Base-by-base conservation (phyloP, 768 basidiomycete species). In the Saitozyma podzolica region DNA sequence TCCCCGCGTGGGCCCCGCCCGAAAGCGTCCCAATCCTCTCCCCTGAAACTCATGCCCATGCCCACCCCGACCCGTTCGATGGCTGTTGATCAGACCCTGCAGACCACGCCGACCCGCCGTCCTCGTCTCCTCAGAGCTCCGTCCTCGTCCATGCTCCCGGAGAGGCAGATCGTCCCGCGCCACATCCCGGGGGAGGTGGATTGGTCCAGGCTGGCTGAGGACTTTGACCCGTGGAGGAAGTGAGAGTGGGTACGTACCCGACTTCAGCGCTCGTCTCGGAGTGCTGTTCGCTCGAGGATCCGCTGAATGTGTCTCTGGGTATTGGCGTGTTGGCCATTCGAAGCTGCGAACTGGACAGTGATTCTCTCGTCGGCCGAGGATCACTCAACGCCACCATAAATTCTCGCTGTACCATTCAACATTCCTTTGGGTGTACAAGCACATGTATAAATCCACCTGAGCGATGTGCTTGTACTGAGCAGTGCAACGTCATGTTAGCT, bases 171-270 rank as follows among this genome's bases (percentile, higher is more conserved):
- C 40, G 9, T 19, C 40, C 10, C 20, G 9, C 16, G 9, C 20
- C 40, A n/a, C 10, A 41, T n/a, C n/a, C 20, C 16, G 16, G 17
- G 53, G n/a, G 17, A 19, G 17, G n/a, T 54, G n/a, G 53, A 54
- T n/a, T 54, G 53, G 53, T 5, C n/a, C 1, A 54, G 40, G 40
- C 53, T 54, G 11, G 53, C 53, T 37, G 39, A 17, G 17, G 53
- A 17, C 7, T 54, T 54, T 39, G 39, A 54, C n/a, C 53, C 53
- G 11, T 29, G 29, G 29, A 29, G 29, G 29, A 29, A 50, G 9
- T 10, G 10, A n/a, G 49, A 29, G 49, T n/a, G 17, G 10, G 49
- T n/a, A n/a, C 16, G 10, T 29, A 2, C 29, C 5, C 29, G 29
- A 29, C 29, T 29, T 5, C 5, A 29, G 5, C 29, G 29, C 29